Base-by-base conservation (phyloP, 2,329 filamentous ascomycete species). In the Exophiala mesophila region DNA sequence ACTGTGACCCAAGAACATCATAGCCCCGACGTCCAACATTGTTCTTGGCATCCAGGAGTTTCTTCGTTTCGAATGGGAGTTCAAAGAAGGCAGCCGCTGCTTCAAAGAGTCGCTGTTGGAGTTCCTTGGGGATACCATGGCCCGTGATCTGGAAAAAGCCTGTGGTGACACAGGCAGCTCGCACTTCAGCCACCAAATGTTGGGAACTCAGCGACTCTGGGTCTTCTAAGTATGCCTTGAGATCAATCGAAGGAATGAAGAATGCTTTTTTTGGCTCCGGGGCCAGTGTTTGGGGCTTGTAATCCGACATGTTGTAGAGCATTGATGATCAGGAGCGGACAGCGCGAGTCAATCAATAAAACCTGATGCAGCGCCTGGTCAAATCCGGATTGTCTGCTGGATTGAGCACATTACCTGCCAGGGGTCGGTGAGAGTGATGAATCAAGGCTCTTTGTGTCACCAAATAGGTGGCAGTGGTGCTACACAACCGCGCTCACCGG, bases 101-200 rank as follows among this genome's bases (percentile, higher is more conserved):
- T 12, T 63, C 49, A 44, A 77, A 62, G 2, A 69, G 63, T 2
- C 56, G 55, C 7, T 64, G 48, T 50, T 71, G 72, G 12, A 71
- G 56, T 3, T 53, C 42, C 4, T 60, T 46, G 1, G 68, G 57
- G 3, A 78, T 63, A 3, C 65, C 61, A 52, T 77, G 73, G 5
- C 69, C 68, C 5, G 63, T 62, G 36, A 78, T 65, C 52, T 75
- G 72, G 59, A 77, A 76, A 58, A 77, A 77, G 3, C 73, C 73
- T 20, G 62, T 73, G 51, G 60, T 66, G 13, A 63, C 57, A 47
- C 70, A 73, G 36, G 68, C 67, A 21, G 59, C 52, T 5, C 67
- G 61, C 21, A 73, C 60, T 33, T 67, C 59, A 0, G 59, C 44
- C 3, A 68, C 56, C 2, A 50, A 47, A 5, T 42, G 31, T 7